phyloP scores from a whole-genome alignment of 2,329 filamentous ascomycete genomes.

The Hirsutella minnesotensis region DNA sequence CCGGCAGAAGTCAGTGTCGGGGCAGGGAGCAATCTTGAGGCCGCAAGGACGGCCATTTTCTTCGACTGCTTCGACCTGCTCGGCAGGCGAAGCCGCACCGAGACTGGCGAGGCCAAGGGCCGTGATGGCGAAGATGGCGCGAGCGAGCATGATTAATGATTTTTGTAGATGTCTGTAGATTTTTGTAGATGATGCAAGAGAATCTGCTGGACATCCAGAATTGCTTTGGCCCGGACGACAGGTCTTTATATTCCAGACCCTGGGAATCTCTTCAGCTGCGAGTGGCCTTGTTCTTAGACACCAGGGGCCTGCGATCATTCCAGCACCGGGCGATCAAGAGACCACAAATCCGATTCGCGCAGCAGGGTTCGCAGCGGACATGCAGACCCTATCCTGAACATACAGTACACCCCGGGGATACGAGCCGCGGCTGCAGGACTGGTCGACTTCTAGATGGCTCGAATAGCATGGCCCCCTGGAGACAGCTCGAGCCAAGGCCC shows the following conservation, averaged over 20 bases:
- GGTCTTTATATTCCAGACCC: too few species aligned
- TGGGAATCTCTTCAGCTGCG: too few species aligned
- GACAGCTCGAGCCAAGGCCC: too few species aligned
- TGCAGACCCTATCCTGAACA: not conserved
- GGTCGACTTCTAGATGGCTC: not conserved
- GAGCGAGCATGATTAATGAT: conserved; percentile 10
- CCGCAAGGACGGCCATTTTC: conserved; percentile 13
- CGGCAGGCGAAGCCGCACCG: not conserved
- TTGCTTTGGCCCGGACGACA: too few species aligned
- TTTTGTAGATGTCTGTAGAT: too few species aligned
- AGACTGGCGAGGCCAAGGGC: conserved; percentile 7
- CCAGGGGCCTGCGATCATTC: not conserved
- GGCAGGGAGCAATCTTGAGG: conserved; percentile 17
- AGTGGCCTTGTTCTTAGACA: not conserved
- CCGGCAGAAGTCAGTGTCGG: conserved; percentile 12
- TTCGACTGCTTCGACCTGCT: too few species aligned
- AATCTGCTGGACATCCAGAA: too few species aligned
- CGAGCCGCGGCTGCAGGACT: not conserved
- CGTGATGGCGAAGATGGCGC: conserved; percentile 8
- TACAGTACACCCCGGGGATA: not conserved
- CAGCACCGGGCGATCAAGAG: not conserved
- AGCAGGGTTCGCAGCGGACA: not conserved
- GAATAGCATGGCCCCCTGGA: not conserved
- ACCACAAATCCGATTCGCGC: not conserved
- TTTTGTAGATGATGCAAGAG: too few species aligned